Evolutionary conservation across 2,329 filamentous ascomycete species (phyloP).

Genomic region (Xylaria sp.): DNA sequence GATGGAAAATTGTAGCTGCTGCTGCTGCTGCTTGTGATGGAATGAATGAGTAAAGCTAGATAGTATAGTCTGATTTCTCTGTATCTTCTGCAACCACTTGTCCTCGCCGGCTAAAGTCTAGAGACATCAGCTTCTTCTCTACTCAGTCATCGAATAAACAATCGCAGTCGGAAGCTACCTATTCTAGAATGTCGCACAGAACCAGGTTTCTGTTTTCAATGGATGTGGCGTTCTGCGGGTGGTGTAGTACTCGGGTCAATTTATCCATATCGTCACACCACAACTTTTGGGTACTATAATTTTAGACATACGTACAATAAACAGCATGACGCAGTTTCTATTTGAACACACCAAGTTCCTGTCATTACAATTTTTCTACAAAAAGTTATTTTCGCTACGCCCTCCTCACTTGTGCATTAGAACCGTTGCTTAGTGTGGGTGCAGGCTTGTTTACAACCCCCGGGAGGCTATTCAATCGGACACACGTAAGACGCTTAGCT

Average conservation of each 20-base stretch:
- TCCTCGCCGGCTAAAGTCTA: constrained; percentile 15
- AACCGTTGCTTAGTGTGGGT: too few relatives aligned
- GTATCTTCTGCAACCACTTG: neutral
- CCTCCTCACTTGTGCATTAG: too few relatives aligned
- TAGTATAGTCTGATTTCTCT: neutral
- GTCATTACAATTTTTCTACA: neutral
- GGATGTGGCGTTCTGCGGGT: too few relatives aligned
- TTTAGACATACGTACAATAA: neutral
- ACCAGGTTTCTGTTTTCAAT: neutral
- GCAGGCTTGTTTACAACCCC: neutral
- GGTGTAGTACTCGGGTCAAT: constrained; percentile 14
- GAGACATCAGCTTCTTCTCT: neutral
- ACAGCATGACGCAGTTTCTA: neutral
- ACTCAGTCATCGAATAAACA: neutral
- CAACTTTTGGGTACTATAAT: neutral
- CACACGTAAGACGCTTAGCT: neutral
- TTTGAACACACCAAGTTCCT: neutral
- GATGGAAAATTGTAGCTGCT: neutral
- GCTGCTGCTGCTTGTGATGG: neutral
- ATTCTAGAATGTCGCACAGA: neutral
- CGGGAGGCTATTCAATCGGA: neutral
- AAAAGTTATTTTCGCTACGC: too few relatives aligned
- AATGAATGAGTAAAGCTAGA: neutral
- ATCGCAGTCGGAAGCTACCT: neutral
- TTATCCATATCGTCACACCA: constrained; percentile 25